Conservation (phyloP, 441 rosid genomes). For the Raphanus hybrid region DNA sequence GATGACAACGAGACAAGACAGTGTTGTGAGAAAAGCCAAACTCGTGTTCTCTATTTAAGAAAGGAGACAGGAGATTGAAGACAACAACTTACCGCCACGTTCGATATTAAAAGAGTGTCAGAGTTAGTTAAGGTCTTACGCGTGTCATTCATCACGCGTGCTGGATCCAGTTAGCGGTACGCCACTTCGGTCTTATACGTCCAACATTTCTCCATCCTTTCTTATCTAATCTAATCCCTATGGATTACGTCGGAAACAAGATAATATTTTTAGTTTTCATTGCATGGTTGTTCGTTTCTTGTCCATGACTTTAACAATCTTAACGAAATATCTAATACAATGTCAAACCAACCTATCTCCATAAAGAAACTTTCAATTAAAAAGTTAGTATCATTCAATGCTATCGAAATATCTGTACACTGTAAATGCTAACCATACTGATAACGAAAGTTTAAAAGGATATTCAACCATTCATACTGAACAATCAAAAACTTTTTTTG, state of each 20-base stretch:
- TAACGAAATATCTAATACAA: not conserved
- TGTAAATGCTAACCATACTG: not conserved
- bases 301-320: not conserved
- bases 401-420: not conserved
- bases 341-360: not conserved
- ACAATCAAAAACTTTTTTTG: too few species aligned
- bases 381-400: not conserved
- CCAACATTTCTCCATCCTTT: conserved; percentile 20
- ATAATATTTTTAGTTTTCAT: conserved; percentile 20
- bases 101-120: conserved; percentile 1
- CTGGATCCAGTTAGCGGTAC: conserved; percentile 9
- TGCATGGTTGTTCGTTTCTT: not conserved
- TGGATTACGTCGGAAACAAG: conserved; percentile 24
- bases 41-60: conserved; percentile 10
- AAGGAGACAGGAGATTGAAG: conserved; percentile 6
- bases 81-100: conserved; percentile 28
- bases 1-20: not conserved
- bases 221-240: conserved; percentile 29
- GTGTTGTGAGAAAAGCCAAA: conserved; percentile 10
- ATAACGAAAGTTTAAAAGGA: too few species aligned
- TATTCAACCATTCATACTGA: not conserved
- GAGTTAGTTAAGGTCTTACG: conserved; percentile 25
- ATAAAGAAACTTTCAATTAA: not conserved
- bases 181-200: conserved; percentile 27
- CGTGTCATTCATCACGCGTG: conserved; percentile 35